phyloP scores from a whole-genome alignment of 2,329 filamentous ascomycete genomes.

The Cytospora piceicola region DNA sequence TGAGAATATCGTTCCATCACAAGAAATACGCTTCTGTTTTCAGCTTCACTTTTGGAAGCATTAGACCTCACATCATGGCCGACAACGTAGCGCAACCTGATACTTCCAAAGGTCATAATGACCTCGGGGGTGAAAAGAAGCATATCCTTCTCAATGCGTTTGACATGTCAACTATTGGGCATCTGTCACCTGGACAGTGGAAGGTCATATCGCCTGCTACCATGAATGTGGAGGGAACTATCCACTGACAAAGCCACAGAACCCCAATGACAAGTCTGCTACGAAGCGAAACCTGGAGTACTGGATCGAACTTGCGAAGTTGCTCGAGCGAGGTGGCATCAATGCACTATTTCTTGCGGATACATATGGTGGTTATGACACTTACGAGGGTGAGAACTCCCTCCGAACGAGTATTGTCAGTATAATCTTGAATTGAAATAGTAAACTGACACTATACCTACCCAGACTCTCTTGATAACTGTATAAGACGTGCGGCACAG shows the following conservation, averaged over 20 bases:
- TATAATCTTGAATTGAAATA: no score
- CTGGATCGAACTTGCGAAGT: constrained; percentile 66
- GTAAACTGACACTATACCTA: no score
- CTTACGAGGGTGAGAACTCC: constrained; percentile 50
- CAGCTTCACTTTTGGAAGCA: background rate
- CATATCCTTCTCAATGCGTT: constrained; percentile 67
- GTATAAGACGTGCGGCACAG: constrained; percentile 64
- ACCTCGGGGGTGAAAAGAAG: constrained; percentile 45
- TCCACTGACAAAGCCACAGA: constrained; percentile 42
- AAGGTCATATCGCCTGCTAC: constrained; percentile 48
- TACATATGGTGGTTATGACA: constrained; percentile 67
- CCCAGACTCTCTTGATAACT: constrained; percentile 56
- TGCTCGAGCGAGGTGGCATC: constrained; percentile 64
- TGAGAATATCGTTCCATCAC: background rate
- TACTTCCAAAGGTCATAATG: constrained; percentile 11
- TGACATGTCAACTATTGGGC: constrained; percentile 67
- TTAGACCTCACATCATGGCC: constrained; percentile 11
- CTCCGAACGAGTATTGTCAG: no score
- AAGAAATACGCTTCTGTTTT: background rate
- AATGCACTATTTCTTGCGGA: constrained; percentile 70
- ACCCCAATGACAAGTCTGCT: constrained; percentile 63
- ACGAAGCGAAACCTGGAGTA: constrained; percentile 64
- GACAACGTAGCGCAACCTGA: background rate
- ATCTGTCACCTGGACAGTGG: constrained; percentile 69
- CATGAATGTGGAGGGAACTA: no score